A percentile compares a stretch with the other conserved stretches of the same genome.
phyloP scores from a whole-genome alignment of 352 stramenopile genomes.

The Globisporangium spinosum region DNA sequence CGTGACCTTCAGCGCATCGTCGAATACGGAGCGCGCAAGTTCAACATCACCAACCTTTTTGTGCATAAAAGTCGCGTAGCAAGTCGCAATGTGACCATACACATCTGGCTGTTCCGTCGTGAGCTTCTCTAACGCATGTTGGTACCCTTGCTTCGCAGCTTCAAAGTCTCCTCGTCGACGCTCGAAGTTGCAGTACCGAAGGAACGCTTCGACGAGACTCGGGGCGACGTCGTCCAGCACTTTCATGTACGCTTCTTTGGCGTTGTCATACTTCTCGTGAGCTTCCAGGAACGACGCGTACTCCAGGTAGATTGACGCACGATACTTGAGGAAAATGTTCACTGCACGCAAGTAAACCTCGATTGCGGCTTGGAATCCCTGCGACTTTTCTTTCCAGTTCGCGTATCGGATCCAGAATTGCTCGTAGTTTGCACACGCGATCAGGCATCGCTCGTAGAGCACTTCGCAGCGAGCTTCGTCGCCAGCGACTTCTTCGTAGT shows the following conservation, averaged over 20 bases:
- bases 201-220: conserved; percentile 57
- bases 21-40: conserved; percentile 40
- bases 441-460: conserved; percentile 77
- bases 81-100: conserved; percentile 45
- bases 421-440: conserved; percentile 83
- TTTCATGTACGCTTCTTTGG: conserved; percentile 50
- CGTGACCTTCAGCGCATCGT: conserved; percentile 39
- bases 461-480: conserved; percentile 50
- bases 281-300: conserved; percentile 70
- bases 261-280: conserved; percentile 46
- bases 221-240: conserved; percentile 54
- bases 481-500: conserved; percentile 66
- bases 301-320: conserved; percentile 66
- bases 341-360: conserved; percentile 61
- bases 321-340: conserved; percentile 70
- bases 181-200: conserved; percentile 72
- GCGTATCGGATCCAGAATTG: conserved; percentile 76
- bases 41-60: conserved; percentile 38
- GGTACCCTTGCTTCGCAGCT: conserved; percentile 45
- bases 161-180: conserved; percentile 52
- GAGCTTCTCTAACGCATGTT: conserved; percentile 44
- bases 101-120: conserved; percentile 37
- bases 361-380: conserved; percentile 59
- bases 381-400: conserved; percentile 50
- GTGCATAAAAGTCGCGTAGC: conserved; percentile 59